Conservation (phyloP, 768 basidiomycete species). For the Artomyces pyxidatus region DNA sequence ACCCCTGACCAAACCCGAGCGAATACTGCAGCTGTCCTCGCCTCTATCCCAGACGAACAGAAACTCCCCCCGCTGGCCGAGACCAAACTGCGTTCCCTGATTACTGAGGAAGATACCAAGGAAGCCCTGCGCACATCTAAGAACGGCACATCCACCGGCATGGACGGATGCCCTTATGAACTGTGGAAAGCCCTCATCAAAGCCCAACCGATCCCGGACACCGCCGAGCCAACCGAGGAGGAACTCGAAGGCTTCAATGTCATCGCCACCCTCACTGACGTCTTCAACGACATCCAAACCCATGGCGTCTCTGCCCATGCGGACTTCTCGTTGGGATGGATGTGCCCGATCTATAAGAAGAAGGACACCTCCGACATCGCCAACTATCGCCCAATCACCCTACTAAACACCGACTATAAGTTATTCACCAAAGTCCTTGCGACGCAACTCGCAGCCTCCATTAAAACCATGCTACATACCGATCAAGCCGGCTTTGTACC, state of each 20-base stretch:
- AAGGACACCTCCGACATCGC: neutral
- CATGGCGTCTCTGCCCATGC: neutral
- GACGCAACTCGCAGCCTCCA: neutral
- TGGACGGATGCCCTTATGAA: neutral
- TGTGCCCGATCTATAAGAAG: constrained; percentile 5
- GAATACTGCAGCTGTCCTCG: neutral
- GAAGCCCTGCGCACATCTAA: neutral
- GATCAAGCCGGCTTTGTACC: constrained; percentile 7
- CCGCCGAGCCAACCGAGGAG: neutral
- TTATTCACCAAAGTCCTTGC: neutral
- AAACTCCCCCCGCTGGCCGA: neutral
- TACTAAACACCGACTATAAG: neutral
- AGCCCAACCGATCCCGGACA: too few species aligned
- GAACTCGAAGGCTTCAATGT: neutral
- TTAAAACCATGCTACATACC: too few species aligned
- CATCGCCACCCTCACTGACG: neutral
- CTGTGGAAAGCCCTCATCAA: neutral
- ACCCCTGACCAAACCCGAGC: too few species aligned
- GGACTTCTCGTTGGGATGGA: neutral
- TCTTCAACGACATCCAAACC: neutral
- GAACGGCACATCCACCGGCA: neutral
- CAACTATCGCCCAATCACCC: neutral
- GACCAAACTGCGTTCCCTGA: neutral
- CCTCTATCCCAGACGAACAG: neutral
- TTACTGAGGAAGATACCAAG: neutral